These are phyloP conservation scores for Candida succiphila DNA, from an alignment of 805 yeast species.

Conservation along the genomic window DNA sequence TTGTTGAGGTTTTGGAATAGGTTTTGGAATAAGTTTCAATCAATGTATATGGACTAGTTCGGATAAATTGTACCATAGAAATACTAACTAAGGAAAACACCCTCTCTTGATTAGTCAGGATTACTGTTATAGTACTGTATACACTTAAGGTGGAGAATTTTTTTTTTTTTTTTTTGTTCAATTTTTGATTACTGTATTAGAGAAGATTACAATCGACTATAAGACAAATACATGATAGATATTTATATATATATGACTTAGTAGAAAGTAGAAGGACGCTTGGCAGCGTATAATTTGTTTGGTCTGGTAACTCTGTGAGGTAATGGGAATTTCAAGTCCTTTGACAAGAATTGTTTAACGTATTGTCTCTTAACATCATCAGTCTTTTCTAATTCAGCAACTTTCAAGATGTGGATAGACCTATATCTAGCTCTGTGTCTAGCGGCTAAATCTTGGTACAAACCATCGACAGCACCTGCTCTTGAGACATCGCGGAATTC, in stretches of 20 bases:
- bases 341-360: conserved; percentile 92
- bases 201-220: no score
- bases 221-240: no score
- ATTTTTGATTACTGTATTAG: no score
- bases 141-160: no score
- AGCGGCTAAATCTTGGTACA: conserved; percentile 99
- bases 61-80: no score
- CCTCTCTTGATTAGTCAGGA: no score
- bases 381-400: conserved; percentile 95
- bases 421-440: conserved; percentile 99
- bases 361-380: conserved; percentile 99
- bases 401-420: conserved; percentile 98
- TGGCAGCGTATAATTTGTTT: conserved; percentile 77
- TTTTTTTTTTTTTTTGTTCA: no score
- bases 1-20: not conserved
- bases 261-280: conserved; percentile 97
- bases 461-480: conserved; percentile 96
- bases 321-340: conserved; percentile 98
- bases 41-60: no score
- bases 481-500: conserved; percentile 99
- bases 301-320: conserved; percentile 98
- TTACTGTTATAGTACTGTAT: no score
- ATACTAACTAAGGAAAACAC: no score
- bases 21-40: no score
- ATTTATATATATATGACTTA: no score